These are phyloP conservation scores for Physcomitrellopsis africana DNA, from an alignment of 225 moss, liverwort and hornwort species.

Conservation along the genomic window DNA sequence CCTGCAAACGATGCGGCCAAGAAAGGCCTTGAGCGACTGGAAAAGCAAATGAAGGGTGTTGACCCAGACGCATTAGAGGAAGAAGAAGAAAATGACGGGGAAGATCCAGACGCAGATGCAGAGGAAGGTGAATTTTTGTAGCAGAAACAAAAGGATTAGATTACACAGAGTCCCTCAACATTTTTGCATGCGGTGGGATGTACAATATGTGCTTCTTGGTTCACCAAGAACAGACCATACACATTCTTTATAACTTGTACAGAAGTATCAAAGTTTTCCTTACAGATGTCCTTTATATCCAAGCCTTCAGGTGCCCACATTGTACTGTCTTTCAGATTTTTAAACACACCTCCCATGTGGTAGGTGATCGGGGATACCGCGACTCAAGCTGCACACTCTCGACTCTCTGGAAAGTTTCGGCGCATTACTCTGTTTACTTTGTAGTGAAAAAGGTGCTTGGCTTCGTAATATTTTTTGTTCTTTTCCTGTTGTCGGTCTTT, in stretches of 20 bases:
- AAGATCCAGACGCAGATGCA: conserved; percentile 80
- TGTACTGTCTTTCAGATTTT: conserved; percentile 16
- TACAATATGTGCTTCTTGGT: conserved; percentile 26
- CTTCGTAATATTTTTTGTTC: too few relatives aligned
- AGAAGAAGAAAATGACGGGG: conserved; percentile 90
- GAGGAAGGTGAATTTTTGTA: conserved; percentile 94
- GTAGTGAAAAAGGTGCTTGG: too few relatives aligned
- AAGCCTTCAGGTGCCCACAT: conserved; percentile 7
- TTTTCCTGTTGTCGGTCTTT: too few relatives aligned
- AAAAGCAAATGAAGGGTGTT: conserved; percentile 92
- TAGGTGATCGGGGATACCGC: conserved; percentile 4
- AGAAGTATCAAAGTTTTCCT: conserved; percentile 28
- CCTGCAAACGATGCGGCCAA: conserved; percentile 82
- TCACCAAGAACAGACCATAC: conserved; percentile 34
- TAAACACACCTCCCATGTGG: background rate
- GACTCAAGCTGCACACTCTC: background rate
- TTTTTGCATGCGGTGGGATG: conserved; percentile 35
- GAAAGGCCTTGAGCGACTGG: conserved; percentile 83
- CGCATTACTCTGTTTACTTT: too few relatives aligned
- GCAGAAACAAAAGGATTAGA: conserved; percentile 15
- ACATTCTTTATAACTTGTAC: conserved; percentile 35
- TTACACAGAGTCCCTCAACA: conserved; percentile 20
- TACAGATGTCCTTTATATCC: conserved; percentile 14
- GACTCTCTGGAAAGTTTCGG: background rate
- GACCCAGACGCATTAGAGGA: conserved; percentile 88